These are phyloP conservation scores for Cyclotella choctawhatcheeana DNA, from an alignment of 108 stramenopile genomes.

Conservation along the genomic window DNA sequence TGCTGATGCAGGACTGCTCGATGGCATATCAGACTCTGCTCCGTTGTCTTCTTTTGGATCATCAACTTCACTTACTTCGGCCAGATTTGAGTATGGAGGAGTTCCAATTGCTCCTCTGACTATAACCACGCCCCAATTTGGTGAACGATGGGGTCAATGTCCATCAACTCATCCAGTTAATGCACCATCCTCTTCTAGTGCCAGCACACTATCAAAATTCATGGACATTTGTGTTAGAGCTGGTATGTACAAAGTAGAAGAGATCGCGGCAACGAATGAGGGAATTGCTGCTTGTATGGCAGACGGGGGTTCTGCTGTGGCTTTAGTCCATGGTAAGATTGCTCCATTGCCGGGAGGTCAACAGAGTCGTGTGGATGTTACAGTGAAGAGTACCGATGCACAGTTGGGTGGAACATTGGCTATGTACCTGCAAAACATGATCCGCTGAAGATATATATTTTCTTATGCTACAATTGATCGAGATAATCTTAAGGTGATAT, in stretches of 20 bases:
- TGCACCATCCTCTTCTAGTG: constrained; percentile 46
- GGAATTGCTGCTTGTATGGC: constrained; percentile 86
- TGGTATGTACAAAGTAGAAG: constrained; percentile 81
- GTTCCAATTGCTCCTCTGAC: constrained; percentile 70
- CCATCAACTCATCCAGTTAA: constrained; percentile 64
- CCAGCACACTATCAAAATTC: constrained; percentile 60
- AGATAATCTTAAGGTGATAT: too few species aligned
- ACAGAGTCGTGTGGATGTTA: constrained; percentile 64
- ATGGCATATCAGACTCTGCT: constrained; percentile 53
- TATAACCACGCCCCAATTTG: constrained; percentile 92
- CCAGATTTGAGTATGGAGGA: constrained; percentile 84
- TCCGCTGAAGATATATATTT: constrained; percentile 32
- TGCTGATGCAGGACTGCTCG: constrained; percentile 73
- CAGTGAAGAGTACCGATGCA: constrained; percentile 82
- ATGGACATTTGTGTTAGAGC: constrained; percentile 61
- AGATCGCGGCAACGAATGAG: constrained; percentile 88
- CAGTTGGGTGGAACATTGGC: constrained; percentile 70
- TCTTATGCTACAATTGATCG: not conserved
- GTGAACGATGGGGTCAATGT: constrained; percentile 86
- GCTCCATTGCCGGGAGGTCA: constrained; percentile 55
- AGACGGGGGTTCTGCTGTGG: constrained; percentile 67
- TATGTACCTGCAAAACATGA: constrained; percentile 75
- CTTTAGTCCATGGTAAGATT: constrained; percentile 86
- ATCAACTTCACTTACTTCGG: constrained; percentile 30
- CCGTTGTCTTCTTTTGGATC: constrained; percentile 60